Conservation (phyloP, 2,329 filamentous ascomycete species). For the Fonsecaea monophora region DNA sequence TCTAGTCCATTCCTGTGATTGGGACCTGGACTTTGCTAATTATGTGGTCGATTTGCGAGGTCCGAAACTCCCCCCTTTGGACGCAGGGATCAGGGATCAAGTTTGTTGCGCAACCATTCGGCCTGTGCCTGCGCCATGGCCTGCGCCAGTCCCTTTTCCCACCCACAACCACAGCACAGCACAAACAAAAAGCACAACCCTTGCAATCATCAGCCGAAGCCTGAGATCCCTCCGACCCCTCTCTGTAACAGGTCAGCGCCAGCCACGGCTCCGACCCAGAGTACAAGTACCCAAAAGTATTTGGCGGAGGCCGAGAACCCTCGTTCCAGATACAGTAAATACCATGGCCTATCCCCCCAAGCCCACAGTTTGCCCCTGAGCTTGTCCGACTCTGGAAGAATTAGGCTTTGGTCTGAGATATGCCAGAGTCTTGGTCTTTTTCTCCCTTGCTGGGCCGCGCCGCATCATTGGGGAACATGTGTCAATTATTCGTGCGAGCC, state of each 20-base stretch:
- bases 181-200: not conserved
- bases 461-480: constrained; percentile 1
- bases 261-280: not conserved
- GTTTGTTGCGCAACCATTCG: not conserved
- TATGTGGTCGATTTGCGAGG: not conserved
- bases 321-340: not conserved
- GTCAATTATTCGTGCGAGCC: not conserved
- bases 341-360: not conserved
- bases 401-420: constrained; percentile 5
- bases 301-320: not conserved
- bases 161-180: not conserved
- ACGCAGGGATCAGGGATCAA: constrained; percentile 1
- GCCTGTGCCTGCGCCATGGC: too few species aligned
- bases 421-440: not conserved
- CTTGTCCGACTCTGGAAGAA: constrained; percentile 2
- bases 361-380: constrained; percentile 8
- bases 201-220: not conserved
- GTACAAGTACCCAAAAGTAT: not conserved
- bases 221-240: not conserved
- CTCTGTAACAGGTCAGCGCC: not conserved
- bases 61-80: not conserved
- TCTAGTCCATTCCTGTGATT: constrained; percentile 1
- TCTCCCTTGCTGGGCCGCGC: constrained; percentile 5
- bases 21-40: not conserved
- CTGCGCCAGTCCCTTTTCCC: not conserved